Percentiles rank a stretch among this genome's conserved stretches.
These are phyloP conservation scores for Pinus tabuliformis DNA, from an alignment of 75 land plant genomes.

Conservation along the genomic window DNA sequence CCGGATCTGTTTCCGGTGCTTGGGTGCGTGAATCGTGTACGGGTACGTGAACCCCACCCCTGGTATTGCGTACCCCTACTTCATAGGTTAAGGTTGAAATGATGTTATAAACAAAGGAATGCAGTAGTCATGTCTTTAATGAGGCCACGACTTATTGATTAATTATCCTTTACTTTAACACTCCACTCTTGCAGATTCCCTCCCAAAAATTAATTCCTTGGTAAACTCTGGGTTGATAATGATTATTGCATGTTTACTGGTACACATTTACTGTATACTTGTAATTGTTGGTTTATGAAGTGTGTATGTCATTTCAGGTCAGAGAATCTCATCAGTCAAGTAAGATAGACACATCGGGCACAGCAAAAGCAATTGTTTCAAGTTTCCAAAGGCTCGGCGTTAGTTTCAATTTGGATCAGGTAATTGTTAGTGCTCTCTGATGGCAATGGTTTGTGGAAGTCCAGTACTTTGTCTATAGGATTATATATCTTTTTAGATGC, in stretches of 20 bases:
- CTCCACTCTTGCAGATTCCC: neutral
- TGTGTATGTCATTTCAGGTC: slow-evolving; percentile 37
- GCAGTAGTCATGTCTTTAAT: neutral
- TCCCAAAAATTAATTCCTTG: neutral
- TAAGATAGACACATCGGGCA: slow-evolving; percentile 91
- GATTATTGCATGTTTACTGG: neutral
- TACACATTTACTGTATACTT: neutral
- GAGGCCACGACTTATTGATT: too few species aligned
- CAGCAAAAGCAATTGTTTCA: slow-evolving; percentile 86
- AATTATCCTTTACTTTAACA: neutral
- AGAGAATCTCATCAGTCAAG: slow-evolving; percentile 94
- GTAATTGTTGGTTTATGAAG: neutral
- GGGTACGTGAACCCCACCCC: too few species aligned
- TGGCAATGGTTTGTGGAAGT: neutral
- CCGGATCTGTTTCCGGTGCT: too few species aligned
- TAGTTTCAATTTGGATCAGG: slow-evolving; percentile 61
- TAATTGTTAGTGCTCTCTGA: slow-evolving; percentile 12
- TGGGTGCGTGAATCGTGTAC: too few species aligned
- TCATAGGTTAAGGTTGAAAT: too few species aligned
- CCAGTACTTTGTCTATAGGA: neutral
- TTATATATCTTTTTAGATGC: neutral
- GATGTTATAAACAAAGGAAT: neutral
- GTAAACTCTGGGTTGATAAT: slow-evolving; percentile 4
- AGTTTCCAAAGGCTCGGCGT: slow-evolving; percentile 86
- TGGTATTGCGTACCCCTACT: too few species aligned